Conservation (phyloP, 2,329 filamentous ascomycete genomes). For the Neurospora crassa region DNA sequence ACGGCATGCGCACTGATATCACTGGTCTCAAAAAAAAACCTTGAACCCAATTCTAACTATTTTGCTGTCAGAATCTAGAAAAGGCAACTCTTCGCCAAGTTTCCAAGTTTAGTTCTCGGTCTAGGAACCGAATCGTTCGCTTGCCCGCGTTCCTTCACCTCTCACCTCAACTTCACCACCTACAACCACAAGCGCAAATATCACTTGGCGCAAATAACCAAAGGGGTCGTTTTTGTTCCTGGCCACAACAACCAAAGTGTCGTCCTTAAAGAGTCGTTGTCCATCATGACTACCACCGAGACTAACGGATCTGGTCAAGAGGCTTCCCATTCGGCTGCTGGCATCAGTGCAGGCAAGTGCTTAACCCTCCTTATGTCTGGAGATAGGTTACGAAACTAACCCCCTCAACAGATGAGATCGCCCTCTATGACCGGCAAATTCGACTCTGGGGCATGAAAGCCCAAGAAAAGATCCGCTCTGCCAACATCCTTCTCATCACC, state of each 20-base stretch:
- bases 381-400: not conserved
- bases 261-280: not conserved
- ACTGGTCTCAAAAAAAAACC: not conserved
- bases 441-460: constrained; percentile 94
- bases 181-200: not conserved
- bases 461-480: constrained; percentile 82
- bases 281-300: constrained; percentile 1
- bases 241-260: not conserved
- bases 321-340: constrained; percentile 8
- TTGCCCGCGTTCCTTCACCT: not conserved
- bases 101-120: not conserved
- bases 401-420: constrained; percentile 67
- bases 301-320: constrained; percentile 10
- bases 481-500: constrained; percentile 82
- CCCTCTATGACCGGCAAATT: constrained; percentile 94
- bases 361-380: not conserved
- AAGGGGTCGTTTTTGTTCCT: not conserved
- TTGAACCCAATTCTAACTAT: not conserved
- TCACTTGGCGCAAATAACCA: not conserved
- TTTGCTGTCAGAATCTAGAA: no score
- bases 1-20: not conserved
- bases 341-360: constrained; percentile 23
- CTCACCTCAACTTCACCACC: not conserved
- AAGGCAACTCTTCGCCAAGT: not conserved
- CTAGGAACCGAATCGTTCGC: not conserved